A percentile compares a stretch with the other conserved stretches of the same genome.
Conservation (phyloP, 495 filamentous ascomycete genomes). For the Mytilinidion resinicola region DNA sequence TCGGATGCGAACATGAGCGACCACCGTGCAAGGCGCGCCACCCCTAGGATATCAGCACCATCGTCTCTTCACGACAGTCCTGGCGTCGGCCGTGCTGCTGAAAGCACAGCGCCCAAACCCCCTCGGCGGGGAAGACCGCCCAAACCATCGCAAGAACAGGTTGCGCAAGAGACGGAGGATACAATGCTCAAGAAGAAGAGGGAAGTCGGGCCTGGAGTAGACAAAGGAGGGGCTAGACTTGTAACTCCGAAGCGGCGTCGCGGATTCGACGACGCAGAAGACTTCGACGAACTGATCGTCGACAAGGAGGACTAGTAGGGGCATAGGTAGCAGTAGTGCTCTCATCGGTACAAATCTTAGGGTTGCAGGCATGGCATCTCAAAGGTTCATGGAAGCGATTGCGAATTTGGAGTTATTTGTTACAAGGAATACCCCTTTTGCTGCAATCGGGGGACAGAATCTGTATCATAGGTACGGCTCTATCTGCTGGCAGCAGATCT, state of each 20-base stretch:
- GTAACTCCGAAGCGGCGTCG: conserved; percentile 37
- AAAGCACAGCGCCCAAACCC: neutral
- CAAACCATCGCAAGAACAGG: conserved; percentile 36
- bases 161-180: conserved; percentile 39
- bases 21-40: conserved; percentile 33
- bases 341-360: no score
- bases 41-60: conserved; percentile 27
- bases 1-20: conserved; percentile 37
- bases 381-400: no score
- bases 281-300: conserved; percentile 35
- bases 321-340: no score
- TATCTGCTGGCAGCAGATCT: no score
- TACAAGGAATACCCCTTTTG: no score
- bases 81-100: neutral
- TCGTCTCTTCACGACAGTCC: neutral
- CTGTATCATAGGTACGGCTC: no score
- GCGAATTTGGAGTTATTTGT: no score
- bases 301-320: conserved; percentile 25
- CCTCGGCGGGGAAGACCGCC: conserved; percentile 35
- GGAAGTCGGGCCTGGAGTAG: conserved; percentile 44
- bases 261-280: conserved; percentile 43
- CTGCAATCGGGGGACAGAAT: no score
- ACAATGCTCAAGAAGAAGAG: conserved; percentile 42
- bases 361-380: no score
- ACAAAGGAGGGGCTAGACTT: conserved; percentile 41